Evolutionary conservation across 768 basidiomycete genomes (phyloP).

Genomic region (Boletus fagicola): DNA sequence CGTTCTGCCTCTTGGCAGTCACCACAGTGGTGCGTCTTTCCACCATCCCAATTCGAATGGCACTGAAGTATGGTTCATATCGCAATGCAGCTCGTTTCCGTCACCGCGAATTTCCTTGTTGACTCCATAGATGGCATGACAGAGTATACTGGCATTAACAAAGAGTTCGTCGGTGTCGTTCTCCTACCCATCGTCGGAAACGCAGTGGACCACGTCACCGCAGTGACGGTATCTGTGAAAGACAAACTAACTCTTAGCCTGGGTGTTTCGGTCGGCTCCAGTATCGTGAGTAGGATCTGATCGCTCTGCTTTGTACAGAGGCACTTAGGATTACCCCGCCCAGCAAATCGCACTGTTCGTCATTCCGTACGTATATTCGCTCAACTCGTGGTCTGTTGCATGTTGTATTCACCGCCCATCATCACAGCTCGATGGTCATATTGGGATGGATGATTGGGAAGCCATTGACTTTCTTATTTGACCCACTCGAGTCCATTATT

Average conservation of each 20-base stretch:
- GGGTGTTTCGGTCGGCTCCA: neutral
- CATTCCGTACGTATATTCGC: too few species aligned
- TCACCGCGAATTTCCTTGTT: too few species aligned
- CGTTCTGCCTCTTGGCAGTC: too few species aligned
- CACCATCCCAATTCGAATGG: too few species aligned
- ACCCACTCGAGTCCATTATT: neutral
- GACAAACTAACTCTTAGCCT: neutral
- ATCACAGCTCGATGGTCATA: neutral
- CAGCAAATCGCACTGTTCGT: neutral
- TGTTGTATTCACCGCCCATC: neutral
- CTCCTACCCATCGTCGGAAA: neutral
- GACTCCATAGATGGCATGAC: too few species aligned
- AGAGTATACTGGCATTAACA: neutral
- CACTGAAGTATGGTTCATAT: too few species aligned
- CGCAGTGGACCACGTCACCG: neutral
- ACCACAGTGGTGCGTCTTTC: too few species aligned
- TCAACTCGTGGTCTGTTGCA: neutral
- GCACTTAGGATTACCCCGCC: neutral
- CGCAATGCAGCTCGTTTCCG: too few species aligned
- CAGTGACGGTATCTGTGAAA: neutral
- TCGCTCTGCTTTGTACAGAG: neutral
- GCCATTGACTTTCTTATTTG: neutral
- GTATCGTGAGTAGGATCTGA: neutral
- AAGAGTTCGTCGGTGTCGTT: neutral
- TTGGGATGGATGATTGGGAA: neutral